These are phyloP conservation scores for Aristolochia fimbriata DNA, from an alignment of 164 flowering plant species.

Conservation along the genomic window DNA sequence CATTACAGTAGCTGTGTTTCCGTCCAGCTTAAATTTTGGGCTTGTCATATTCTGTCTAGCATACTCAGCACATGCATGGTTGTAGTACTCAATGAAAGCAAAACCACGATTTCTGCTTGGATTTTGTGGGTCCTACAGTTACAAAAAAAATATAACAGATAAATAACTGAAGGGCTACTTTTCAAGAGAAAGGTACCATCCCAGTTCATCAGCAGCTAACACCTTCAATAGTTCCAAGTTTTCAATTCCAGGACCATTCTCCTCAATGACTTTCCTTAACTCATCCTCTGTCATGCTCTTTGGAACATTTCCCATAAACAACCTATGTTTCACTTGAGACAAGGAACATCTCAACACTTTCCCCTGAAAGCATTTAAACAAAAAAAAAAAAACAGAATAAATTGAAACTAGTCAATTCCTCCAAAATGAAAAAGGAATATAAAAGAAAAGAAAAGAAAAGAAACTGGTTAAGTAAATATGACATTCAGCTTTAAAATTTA, in stretches of 20 bases:
- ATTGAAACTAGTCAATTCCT: no score
- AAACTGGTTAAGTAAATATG: no score
- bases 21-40: conserved; percentile 72
- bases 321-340: conserved; percentile 76
- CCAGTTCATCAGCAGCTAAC: conserved; percentile 6
- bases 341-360: conserved; percentile 78
- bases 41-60: conserved; percentile 76
- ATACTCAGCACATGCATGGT: conserved; percentile 98
- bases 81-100: conserved; percentile 91
- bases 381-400: background rate
- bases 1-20: conserved; percentile 71
- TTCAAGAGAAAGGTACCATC: background rate
- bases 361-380: conserved; percentile 44
- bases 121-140: conserved; percentile 78
- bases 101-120: conserved; percentile 85
- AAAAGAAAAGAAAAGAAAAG: conserved; percentile 1
- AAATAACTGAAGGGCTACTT: background rate
- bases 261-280: conserved; percentile 57
- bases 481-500: conserved; percentile 10
- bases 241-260: conserved; percentile 84
- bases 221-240: conserved; percentile 89
- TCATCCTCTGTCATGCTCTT: conserved; percentile 83
- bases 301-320: conserved; percentile 96
- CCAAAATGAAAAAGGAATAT: no score
- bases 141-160: conserved; percentile 6